These are phyloP conservation scores for Schoenoplectus tabernaemontani DNA, from an alignment of 202 grass and related monocot genomes.

Conservation along the genomic window DNA sequence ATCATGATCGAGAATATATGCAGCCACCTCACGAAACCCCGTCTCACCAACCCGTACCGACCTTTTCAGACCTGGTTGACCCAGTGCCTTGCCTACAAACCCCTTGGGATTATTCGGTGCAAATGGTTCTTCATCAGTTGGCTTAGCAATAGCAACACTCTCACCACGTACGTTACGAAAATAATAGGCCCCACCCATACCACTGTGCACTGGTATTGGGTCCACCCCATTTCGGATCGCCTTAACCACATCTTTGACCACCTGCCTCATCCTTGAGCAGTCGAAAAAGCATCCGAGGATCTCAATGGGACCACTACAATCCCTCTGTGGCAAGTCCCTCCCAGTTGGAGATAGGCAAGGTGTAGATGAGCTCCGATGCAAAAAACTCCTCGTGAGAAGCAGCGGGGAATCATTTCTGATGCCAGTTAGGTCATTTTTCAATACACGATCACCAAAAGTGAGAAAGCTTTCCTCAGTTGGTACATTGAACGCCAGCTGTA, in stretches of 20 bases:
- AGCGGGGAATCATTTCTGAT: conserved; percentile 86
- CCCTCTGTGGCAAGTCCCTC: conserved; percentile 40
- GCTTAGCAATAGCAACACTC: conserved; percentile 88
- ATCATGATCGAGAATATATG: conserved; percentile 65
- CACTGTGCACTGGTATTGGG: conserved; percentile 68
- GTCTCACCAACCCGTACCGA: conserved; percentile 95
- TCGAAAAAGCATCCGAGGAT: conserved; percentile 74
- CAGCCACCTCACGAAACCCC: conserved; percentile 86
- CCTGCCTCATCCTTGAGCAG: conserved; percentile 50
- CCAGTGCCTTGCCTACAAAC: conserved; percentile 74
- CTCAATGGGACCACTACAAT: conserved; percentile 66
- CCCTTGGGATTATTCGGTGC: conserved; percentile 99
- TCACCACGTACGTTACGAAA: conserved; percentile 67
- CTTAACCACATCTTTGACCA: conserved; percentile 75
- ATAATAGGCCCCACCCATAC: conserved; percentile 97
- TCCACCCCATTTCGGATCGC: conserved; percentile 73
- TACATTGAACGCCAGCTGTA: conserved; percentile 76
- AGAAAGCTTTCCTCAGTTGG: conserved; percentile 83
- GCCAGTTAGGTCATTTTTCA: conserved; percentile 76
- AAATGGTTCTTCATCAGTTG: conserved; percentile 98
- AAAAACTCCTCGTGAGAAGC: conserved; percentile 66
- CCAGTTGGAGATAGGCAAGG: conserved; percentile 92
- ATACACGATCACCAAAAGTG: conserved; percentile 75
- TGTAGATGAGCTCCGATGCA: conserved; percentile 83
- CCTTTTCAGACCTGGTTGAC: conserved; percentile 85